Base-by-base conservation (phyloP, 257 asterid species). In the Cinchona pubescens region DNA sequence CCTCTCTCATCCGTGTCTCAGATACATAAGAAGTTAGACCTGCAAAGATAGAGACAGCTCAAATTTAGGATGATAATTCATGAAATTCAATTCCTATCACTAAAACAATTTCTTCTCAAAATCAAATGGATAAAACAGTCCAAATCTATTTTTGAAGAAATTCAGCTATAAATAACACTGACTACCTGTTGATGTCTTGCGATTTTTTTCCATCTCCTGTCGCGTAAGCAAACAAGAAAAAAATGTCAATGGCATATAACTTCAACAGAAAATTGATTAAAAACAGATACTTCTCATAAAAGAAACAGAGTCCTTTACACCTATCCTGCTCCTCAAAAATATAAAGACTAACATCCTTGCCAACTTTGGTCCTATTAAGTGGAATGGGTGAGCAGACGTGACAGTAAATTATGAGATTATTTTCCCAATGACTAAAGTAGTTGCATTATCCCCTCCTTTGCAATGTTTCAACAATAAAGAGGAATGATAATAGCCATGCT, bases 181-280 rank as follows among this genome's bases (percentile, higher is more conserved):
- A 6, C 25, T 83, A 85, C 86, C 86, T 84, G 88, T 83, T 85
- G 89, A 73, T 75, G 82, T 80, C 87, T 84, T 88, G 79, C 92
- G 89, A 69, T 93, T 91, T 79, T 83, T 93, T 79, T 90, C 90
- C 96, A 93, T 90, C 92, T 88, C 95, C 98, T 91, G 90, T 58
- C 67, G 78, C 66, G 75, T 71, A 75, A 38, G 78, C 70, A 76
- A 71, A 75, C 56, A 58, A 77, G 43, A 43, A 74, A 51, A 8
- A 21, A n/a, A 14, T 5, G 56, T 74, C 35, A 79, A 38, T 27
- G 40, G 9, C 40, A 1, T 37, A 30, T 12, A 18, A 2, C 2
- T 38, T 58, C 12, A 37, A 27, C 67, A 59, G 12, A 2, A 29
- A 42, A 42, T 63, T 34, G 68, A 34, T 34, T n/a, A 16, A 59